Evolutionary conservation across 2,329 filamentous ascomycete genomes (phyloP).

Genomic region (Eurotiales sp.): DNA sequence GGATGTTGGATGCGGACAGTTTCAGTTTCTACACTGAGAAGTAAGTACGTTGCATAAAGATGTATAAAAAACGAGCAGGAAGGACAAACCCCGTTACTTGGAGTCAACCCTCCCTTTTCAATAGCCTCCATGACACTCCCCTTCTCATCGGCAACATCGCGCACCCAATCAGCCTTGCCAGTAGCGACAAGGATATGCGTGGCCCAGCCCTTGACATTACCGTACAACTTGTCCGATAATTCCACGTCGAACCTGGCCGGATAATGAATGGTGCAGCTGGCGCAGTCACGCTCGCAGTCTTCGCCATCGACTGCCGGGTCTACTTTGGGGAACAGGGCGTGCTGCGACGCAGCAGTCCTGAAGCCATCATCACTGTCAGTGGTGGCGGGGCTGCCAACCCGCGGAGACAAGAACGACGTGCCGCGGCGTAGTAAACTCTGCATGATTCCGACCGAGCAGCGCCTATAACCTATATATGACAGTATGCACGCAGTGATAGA

Average conservation of each 20-base stretch:
- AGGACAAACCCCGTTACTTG: slow-evolving; percentile 40
- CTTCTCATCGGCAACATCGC: slow-evolving; percentile 83
- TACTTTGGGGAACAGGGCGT: slow-evolving; percentile 68
- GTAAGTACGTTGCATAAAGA: slow-evolving; percentile 11
- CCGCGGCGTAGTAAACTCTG: slow-evolving; percentile 33
- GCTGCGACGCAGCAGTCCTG: slow-evolving; percentile 43
- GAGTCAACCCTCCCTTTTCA: slow-evolving; percentile 40
- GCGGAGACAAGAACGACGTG: slow-evolving; percentile 30
- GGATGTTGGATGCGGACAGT: slow-evolving; percentile 89
- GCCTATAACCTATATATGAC: background rate
- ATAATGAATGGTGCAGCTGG: slow-evolving; percentile 72
- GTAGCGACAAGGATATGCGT: slow-evolving; percentile 90
- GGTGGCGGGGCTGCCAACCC: slow-evolving; percentile 19
- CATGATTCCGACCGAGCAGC: slow-evolving; percentile 21
- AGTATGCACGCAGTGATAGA: too few relatives aligned
- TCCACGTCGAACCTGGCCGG: slow-evolving; percentile 72
- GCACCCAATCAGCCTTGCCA: slow-evolving; percentile 92
- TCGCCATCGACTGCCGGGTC: slow-evolving; percentile 77
- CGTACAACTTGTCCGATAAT: slow-evolving; percentile 74
- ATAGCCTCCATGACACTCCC: slow-evolving; percentile 80
- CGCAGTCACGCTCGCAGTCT: slow-evolving; percentile 84
- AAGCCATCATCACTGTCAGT: slow-evolving; percentile 38
- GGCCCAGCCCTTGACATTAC: slow-evolving; percentile 78
- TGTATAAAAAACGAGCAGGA: too few relatives aligned
- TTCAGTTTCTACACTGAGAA: slow-evolving; percentile 63